phyloP scores from a whole-genome alignment of 441 rosid species.

The Omphalea diandra region DNA sequence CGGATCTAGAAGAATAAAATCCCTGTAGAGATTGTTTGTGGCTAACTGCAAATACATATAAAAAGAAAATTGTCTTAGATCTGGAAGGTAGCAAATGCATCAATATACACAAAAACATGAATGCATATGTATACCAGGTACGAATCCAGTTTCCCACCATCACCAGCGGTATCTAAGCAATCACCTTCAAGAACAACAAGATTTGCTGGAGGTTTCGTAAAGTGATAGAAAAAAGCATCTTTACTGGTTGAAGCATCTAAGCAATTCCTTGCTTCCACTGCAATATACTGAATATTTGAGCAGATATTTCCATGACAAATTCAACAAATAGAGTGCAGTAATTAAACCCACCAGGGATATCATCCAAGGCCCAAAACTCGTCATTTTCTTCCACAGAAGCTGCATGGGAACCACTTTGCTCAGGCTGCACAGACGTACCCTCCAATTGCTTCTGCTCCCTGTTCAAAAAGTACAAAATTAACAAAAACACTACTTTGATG shows the following conservation, averaged over 20 bases:
- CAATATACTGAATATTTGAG: slow-evolving; percentile 22
- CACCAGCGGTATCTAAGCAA: slow-evolving; percentile 67
- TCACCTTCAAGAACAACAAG: slow-evolving; percentile 92
- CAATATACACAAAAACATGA: slow-evolving; percentile 12
- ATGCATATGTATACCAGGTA: slow-evolving; percentile 66
- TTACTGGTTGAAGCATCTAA: slow-evolving; percentile 58
- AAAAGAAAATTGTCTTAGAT: slow-evolving; percentile 19
- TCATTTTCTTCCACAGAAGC: slow-evolving; percentile 60
- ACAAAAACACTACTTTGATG: background rate
- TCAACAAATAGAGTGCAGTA: background rate
- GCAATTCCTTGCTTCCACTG: slow-evolving; percentile 75
- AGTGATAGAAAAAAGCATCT: slow-evolving; percentile 50
- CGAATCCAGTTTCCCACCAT: slow-evolving; percentile 73
- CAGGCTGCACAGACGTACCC: slow-evolving; percentile 37
- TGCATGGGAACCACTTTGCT: slow-evolving; percentile 35
- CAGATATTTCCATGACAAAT: background rate
- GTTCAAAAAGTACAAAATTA: slow-evolving; percentile 13
- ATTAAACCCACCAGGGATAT: slow-evolving; percentile 57
- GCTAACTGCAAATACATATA: slow-evolving; percentile 61
- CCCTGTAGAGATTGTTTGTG: slow-evolving; percentile 65
- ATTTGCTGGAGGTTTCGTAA: slow-evolving; percentile 88
- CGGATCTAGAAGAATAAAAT: slow-evolving; percentile 81
- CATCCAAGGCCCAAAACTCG: slow-evolving; percentile 68
- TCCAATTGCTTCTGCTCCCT: slow-evolving; percentile 61
- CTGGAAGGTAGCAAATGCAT: slow-evolving; percentile 7